Base-by-base conservation (phyloP, 495 filamentous ascomycete genomes). In the Daldinia grandis region DNA sequence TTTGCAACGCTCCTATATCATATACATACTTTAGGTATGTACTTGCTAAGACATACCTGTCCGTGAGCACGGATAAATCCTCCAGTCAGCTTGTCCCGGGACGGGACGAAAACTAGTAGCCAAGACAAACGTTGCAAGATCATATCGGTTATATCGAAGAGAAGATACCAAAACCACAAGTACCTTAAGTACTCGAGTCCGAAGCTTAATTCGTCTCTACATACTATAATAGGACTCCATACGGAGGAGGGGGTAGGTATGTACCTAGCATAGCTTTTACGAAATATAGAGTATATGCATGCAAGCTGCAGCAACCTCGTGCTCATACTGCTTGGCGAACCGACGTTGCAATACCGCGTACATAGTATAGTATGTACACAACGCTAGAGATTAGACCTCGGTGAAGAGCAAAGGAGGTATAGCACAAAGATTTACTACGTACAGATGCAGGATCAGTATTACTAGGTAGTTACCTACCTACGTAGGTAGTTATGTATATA, bases 221-320 rank as follows among this genome's bases (percentile, higher is more conserved):
- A 10, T 35, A 35, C 35, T 47, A 47, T 47, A 5, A 21, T 47
- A 47, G 17, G 42, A 47, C 3, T 47, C 42, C 42, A 47, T 12
- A 7, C 38, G 49, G 27, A 28, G 49, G 49, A 53, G 14, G 49
- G 49, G 49, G 24, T 53, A n/a, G n/a, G n/a, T n/a, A n/a, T n/a
- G n/a, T n/a, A n/a, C n/a, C n/a, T n/a, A 28, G 1, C 49, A 53
- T 53, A 14, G 27, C 60, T 44, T 49, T 63, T 40, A 70, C 56
- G 38, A 53, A 49, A 55, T 60, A 21, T 55, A 59, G 40, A 15
- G 54, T 63, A 44, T 24, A 67, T 72, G 69, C 64, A 72, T 68
- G 69, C 69, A 60, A 67, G 61, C 70, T 73, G 65, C 70, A 69
- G 56, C 62, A 55, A 49, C 65, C 70, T 73, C 70, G 70, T 73